Evolutionary conservation across 208 protist species (phyloP).

Genomic region (Acanthamoeba triangularis): DNA sequence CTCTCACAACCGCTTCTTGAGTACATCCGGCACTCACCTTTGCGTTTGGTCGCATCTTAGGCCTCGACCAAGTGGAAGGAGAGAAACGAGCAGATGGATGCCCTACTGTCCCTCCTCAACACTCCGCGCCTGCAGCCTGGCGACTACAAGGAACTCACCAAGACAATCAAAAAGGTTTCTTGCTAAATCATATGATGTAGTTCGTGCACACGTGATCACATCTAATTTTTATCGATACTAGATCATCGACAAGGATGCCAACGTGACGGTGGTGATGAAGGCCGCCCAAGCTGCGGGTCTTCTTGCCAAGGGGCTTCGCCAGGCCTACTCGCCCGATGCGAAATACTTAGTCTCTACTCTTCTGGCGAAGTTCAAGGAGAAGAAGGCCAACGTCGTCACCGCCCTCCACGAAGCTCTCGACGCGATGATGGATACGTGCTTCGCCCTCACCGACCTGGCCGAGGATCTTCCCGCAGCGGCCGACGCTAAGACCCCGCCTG

Average conservation of each 20-base stretch:
- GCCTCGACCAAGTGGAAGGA: constrained; percentile 80
- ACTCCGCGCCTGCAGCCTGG: constrained; percentile 65
- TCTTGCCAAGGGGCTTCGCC: constrained; percentile 77
- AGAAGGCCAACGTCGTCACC: constrained; percentile 81
- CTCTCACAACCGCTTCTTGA: too few relatives aligned
- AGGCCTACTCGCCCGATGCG: constrained; percentile 61
- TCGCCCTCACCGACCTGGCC: neutral
- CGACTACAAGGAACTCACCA: constrained; percentile 78
- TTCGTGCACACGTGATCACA: too few relatives aligned
- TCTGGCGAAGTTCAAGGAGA: constrained; percentile 84
- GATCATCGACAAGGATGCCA: constrained; percentile 77
- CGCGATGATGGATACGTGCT: constrained; percentile 32
- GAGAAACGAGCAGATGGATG: constrained; percentile 82
- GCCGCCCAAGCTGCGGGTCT: constrained; percentile 62
- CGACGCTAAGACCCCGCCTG: constrained; percentile 69
- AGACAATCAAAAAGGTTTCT: constrained; percentile 75
- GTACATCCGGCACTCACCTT: too few relatives aligned
- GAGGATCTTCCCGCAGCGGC: constrained; percentile 39
- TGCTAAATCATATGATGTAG: neutral
- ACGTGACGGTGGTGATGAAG: constrained; percentile 77
- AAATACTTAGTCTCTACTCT: constrained; percentile 31
- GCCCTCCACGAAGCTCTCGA: constrained; percentile 76
- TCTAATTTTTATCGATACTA: neutral
- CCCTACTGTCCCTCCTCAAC: neutral
- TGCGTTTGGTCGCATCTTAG: neutral